Conservation (phyloP, 2,329 filamentous ascomycete species). For the Trichoderma simmonsii region DNA sequence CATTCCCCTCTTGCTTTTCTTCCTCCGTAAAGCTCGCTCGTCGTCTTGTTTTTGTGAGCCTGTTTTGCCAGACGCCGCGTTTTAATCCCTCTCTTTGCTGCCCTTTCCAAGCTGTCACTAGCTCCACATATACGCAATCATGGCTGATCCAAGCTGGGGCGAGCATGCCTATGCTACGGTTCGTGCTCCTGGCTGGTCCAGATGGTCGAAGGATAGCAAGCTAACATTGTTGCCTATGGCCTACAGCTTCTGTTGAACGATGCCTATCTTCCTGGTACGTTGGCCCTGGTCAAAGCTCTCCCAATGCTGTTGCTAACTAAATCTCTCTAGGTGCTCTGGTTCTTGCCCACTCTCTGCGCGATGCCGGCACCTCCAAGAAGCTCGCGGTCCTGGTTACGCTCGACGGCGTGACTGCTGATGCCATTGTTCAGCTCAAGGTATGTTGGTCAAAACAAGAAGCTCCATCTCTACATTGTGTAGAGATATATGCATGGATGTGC, state of each 20-base stretch:
- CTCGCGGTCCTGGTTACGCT: slow-evolving; percentile 80
- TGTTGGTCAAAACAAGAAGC: slow-evolving; percentile 21
- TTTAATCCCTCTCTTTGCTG: background rate
- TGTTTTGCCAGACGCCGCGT: background rate
- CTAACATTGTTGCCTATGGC: background rate
- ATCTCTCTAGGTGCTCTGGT: slow-evolving; percentile 68
- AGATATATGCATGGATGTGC: background rate
- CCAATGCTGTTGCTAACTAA: slow-evolving; percentile 10
- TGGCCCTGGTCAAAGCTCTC: background rate
- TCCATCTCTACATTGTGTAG: background rate
- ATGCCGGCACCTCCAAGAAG: slow-evolving; percentile 83
- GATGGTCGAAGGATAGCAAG: slow-evolving; percentile 3
- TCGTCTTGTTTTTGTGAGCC: background rate
- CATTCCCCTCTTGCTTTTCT: slow-evolving; percentile 13
- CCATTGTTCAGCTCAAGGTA: slow-evolving; percentile 76
- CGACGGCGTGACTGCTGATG: slow-evolving; percentile 72
- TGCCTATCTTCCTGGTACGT: slow-evolving; percentile 82
- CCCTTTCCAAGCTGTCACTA: background rate
- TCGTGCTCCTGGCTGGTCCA: slow-evolving; percentile 30
- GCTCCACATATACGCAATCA: slow-evolving; percentile 23
- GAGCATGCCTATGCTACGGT: slow-evolving; percentile 58
- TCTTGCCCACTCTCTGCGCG: slow-evolving; percentile 88
- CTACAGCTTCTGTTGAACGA: slow-evolving; percentile 85
- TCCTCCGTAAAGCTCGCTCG: slow-evolving; percentile 17
- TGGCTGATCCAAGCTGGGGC: slow-evolving; percentile 39